Base-by-base conservation (phyloP, 176 grass and related monocot species). In the Otatea glauca region DNA sequence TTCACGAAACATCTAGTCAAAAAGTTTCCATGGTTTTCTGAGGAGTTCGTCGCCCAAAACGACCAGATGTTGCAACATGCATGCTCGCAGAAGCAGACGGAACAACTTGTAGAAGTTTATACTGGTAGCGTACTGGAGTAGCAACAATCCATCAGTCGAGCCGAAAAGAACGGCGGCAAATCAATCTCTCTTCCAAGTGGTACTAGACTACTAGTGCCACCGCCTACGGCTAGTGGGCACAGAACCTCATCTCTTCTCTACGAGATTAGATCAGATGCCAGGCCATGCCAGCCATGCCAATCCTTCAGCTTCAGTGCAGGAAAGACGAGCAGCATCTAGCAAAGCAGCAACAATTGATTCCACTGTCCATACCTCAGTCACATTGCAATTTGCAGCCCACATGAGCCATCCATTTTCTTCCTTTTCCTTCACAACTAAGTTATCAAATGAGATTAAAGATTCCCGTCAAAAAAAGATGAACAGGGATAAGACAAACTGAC, bases 81-180 rank as follows among this genome's bases (percentile, higher is more conserved):
- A 16, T 15, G 41, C 21, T 24, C 21, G 7, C 37, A 70, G 47
- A 47, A 74, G 16, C 12, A 45, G 65, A 34, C 10, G 43, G 35
- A 38, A 10, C 50, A 39, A 78, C 0, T n/a, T 17, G 14, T 2
- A 41, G 4, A 14, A 27, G 39, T 44, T 38, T 34, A 5, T 9
- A 44, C 42, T 82, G 37, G 23, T 20, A 50, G 64, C 17, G 61
- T 50, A 62, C 68, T 3, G 9, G 53, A n/a, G n/a, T n/a, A n/a
- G n/a, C 39, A 78, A 54, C 4, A 20, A 20, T 38, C 4, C 50
- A 69, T 54, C 44, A 23, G 21, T 81, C 34, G 56, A 53, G 35
- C 65, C 8, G 66, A 32, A 70, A 82, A 71, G 66, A 45, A 5
- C 78, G 65, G 65, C 65, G 7, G 13, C 11, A 69, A 81, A 81